phyloP scores from a whole-genome alignment of 2,329 filamentous ascomycete species.

The Cordyceps javanica region DNA sequence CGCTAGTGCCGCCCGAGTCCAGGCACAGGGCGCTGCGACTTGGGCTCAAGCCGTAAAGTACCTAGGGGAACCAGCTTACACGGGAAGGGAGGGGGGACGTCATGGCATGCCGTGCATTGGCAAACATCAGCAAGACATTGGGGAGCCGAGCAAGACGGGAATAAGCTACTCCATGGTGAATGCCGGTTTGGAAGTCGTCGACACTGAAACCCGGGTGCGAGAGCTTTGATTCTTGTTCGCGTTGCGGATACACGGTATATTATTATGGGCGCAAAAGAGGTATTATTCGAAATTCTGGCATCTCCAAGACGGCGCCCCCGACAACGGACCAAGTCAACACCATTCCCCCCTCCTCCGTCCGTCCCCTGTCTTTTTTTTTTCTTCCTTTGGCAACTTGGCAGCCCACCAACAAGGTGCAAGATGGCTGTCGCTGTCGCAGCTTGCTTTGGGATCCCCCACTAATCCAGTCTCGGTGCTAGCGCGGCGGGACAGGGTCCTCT shows the following conservation, averaged over 20 bases:
- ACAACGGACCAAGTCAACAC: neutral
- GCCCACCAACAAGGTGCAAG: neutral
- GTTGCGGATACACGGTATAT: neutral
- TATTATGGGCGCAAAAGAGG: neutral
- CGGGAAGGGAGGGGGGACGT: no score
- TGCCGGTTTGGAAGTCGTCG: neutral
- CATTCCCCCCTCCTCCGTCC: neutral
- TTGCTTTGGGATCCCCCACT: neutral
- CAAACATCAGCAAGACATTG: neutral
- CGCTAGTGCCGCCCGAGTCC: slow-evolving; percentile 2
- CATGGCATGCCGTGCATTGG: neutral
- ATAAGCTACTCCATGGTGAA: neutral
- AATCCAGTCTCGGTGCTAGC: neutral
- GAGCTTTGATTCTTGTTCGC: neutral
- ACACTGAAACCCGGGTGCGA: slow-evolving; percentile 2
- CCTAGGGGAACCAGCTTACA: neutral
- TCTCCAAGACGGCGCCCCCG: neutral
- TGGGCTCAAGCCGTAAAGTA: neutral
- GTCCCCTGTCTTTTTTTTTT: no score
- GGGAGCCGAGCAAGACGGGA: neutral
- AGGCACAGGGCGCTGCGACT: neutral
- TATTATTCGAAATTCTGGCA: neutral
- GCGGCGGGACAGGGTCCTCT: neutral
- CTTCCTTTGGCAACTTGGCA: neutral
- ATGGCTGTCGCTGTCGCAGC: neutral